Conservation (phyloP, 2,329 filamentous ascomycete genomes). For the Colletotrichum tropicicola region DNA sequence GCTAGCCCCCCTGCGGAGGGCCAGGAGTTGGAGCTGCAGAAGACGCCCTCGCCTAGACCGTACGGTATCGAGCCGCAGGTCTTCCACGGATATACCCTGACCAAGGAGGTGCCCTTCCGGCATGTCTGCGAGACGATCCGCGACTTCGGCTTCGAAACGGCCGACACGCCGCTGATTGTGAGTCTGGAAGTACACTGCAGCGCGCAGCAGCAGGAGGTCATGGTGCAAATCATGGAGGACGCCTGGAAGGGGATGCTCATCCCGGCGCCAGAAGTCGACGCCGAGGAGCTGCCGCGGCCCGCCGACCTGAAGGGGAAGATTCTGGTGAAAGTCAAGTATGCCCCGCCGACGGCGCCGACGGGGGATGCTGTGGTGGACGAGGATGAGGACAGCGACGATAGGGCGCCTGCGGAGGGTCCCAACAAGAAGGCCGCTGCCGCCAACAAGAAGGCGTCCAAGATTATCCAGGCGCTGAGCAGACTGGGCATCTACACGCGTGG, state of each 20-base stretch:
- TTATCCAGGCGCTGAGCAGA: conserved; percentile 77
- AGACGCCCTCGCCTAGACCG: conserved; percentile 33
- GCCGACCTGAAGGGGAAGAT: conserved; percentile 80
- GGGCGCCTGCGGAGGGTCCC: conserved; percentile 48
- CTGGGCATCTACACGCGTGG: conserved; percentile 86
- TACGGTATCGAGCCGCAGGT: conserved; percentile 75
- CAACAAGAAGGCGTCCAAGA: conserved; percentile 62
- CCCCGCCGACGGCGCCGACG: conserved; percentile 54
- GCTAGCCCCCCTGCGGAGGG: neutral
- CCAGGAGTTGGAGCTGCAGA: conserved; percentile 7
- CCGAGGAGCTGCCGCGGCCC: conserved; percentile 70
- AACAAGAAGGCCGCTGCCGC: conserved; percentile 34
- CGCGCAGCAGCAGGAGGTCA: conserved; percentile 82
- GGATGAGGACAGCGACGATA: conserved; percentile 44
- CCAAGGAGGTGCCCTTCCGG: conserved; percentile 86
- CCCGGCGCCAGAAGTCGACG: conserved; percentile 57
- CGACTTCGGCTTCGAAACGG: conserved; percentile 78
- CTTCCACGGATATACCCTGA: conserved; percentile 89
- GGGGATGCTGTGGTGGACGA: conserved; percentile 44
- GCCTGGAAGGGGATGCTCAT: conserved; percentile 81
- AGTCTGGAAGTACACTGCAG: conserved; percentile 92
- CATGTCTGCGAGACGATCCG: conserved; percentile 84
- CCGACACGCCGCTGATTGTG: conserved; percentile 87
- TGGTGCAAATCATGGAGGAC: conserved; percentile 92
- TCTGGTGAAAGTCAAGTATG: conserved; percentile 82